These are phyloP conservation scores for Solanum verrucosum DNA, from an alignment of 257 asterid genomes.

Conservation along the genomic window DNA sequence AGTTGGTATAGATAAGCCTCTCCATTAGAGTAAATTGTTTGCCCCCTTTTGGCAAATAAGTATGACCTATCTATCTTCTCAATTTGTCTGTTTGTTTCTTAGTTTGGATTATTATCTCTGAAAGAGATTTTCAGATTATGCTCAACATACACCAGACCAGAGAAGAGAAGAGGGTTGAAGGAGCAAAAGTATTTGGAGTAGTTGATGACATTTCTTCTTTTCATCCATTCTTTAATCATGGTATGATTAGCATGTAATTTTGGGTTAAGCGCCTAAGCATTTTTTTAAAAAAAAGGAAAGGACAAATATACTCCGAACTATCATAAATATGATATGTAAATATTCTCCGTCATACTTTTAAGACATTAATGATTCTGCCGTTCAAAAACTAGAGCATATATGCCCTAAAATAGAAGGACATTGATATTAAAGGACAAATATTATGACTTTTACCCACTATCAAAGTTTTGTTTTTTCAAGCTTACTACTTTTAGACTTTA, in stretches of 20 bases:
- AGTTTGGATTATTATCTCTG: not conserved
- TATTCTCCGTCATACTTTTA: rapidly evolving
- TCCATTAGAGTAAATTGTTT: slow-evolving; percentile 31
- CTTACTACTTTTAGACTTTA: not conserved
- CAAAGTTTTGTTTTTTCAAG: too few species aligned
- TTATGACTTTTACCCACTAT: not conserved
- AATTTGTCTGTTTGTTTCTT: not conserved
- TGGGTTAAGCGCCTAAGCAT: not conserved
- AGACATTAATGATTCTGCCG: rapidly evolving
- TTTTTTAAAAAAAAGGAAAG: too few species aligned
- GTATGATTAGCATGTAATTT: not conserved
- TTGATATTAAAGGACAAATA: too few species aligned
- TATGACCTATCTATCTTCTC: not conserved
- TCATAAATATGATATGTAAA: too few species aligned
- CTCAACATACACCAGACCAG: too few species aligned
- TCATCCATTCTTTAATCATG: not conserved
- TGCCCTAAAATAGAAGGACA: too few species aligned
- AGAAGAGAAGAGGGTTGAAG: not conserved
- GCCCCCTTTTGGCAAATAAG: not conserved
- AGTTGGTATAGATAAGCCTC: slow-evolving; percentile 51
- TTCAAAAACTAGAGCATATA: too few species aligned
- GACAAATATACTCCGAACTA: too few species aligned
- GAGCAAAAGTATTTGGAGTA: not conserved
- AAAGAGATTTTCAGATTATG: not conserved
- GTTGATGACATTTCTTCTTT: not conserved